These are phyloP conservation scores for Talaromyces sp. DNA, from an alignment of 2,329 filamentous ascomycete genomes.

Conservation along the genomic window DNA sequence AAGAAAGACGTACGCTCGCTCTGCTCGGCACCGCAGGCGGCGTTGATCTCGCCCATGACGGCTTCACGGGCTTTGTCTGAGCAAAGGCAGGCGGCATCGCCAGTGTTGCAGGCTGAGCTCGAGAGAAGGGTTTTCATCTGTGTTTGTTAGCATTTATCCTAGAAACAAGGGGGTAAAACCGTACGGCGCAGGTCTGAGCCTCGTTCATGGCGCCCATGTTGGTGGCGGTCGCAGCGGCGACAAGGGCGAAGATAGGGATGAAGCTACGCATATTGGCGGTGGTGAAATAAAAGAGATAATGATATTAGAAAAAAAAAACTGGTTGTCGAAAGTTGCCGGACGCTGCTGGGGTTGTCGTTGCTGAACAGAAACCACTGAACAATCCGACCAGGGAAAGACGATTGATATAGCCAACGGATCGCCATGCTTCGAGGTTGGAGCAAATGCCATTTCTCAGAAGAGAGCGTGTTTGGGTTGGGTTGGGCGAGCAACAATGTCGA, in stretches of 20 bases:
- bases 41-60: conserved; percentile 8
- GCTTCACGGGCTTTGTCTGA: conserved; percentile 5
- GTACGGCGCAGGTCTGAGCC: conserved; percentile 6
- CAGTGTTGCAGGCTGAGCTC: conserved; percentile 9
- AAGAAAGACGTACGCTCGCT: conserved; percentile 1
- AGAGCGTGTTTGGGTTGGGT: background rate
- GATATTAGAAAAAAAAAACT: background rate
- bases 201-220: conserved; percentile 2
- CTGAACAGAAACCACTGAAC: background rate
- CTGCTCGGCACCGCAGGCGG: conserved; percentile 6
- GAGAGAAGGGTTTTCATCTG: conserved; percentile 9
- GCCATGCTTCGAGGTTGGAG: background rate
- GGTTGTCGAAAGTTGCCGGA: background rate
- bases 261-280: conserved; percentile 7
- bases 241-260: conserved; percentile 5
- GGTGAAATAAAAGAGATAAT: background rate
- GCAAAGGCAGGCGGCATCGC: conserved; percentile 10
- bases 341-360: background rate
- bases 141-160: background rate
- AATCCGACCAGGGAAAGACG: background rate
- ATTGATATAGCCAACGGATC: conserved; percentile 1
- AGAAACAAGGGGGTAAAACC: background rate
- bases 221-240: conserved; percentile 6
- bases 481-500: conserved; percentile 1
- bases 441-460: background rate